Evolutionary conservation across 192 early-diverging fungal species (phyloP), one percentile per base, ranked within the genome.

Genomic region (Paraglomus brasilianum): DNA sequence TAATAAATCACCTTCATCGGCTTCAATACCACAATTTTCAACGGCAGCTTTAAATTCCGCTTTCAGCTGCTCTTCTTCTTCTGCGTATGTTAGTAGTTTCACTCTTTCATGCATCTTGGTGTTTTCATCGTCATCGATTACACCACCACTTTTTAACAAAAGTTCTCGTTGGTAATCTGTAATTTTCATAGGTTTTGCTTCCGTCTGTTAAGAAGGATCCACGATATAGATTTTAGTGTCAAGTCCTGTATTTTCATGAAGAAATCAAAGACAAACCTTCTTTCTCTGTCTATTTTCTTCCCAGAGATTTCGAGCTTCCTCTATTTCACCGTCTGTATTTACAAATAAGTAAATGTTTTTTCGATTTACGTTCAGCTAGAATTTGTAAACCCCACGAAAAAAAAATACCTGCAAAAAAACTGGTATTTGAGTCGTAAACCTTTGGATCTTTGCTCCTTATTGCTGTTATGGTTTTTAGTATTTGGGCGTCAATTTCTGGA

Each of bases 401-500:
- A 42, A 63, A 63, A 24, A 38, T 17, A 67, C 65, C 40, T 48
- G 65, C 38, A 74, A 96, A 98, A 78, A 98, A 96, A 49, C 82
- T 82, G 7, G 81, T 78, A 0, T 78, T 80, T 2, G 84, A 74
- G 60, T 97, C 87, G 74, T 98, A 98, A 0, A 98, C 89, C 71
- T 85, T 81, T 38, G 88, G 86, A 63, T 94, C 87, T 48, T 90
- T 87, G 14, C 81, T 75, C 3, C 87, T 84, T 55, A 98, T 91
- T 30, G 89, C 79, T 0, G 86, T 85, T 66, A 97, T 92, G 1
- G 96, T 95, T 63, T 90, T 90, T 85, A 98, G 85, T 62, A 98
- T 97, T 76, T 96, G 92, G 7, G 87, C 90, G 66, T 98, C 95
- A 8, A 97, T 74, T 38, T 90, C 92, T 6, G 95, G 92, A 5